Evolutionary conservation across 495 filamentous ascomycete species (phyloP), one percentile per base, ranked within the genome.

Genomic region (Penicillium flavigenum): DNA sequence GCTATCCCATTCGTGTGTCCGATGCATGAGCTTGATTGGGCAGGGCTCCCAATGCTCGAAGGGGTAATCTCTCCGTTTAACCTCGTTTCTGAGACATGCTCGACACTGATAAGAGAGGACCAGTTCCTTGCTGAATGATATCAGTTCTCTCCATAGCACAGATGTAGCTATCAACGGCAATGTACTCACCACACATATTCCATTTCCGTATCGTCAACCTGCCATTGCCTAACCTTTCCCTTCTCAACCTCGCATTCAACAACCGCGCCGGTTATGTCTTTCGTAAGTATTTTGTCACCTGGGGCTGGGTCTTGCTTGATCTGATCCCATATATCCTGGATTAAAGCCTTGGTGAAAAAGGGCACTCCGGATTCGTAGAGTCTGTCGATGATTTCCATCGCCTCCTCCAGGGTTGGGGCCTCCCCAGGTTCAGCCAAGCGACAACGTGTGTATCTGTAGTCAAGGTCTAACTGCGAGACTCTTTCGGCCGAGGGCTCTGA

Each of bases 311-410:
- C 26, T 4, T 47, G 53, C 11, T 62, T 56, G 14, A 58, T 56
- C 31, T 66, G 55, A 38, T 61, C 54, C 34, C 41, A 44, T n/a
- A 29, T 46, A 14, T 47, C 7, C 17, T 59, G 50, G 16, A 66
- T 61, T 3, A 19, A 22, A 1, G 46, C 43, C 42, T 66, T 66
- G 16, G 57, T 64, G 43, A 66, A 66, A 43, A 64, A 61, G 11
- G 61, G 61, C 7, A 54, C 47, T 5, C 62, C 58, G 1, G 58
- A 49, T 0, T 38, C 24, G 38, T 66, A 64, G 8, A 61, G 52
- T 32, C 50, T 16, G 20, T 66, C 61, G 27, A 64, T 58, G 3
- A 39, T 48, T n/a, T 47, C 60, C 16, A 53, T 34, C 0, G 55
- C 64, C 31, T 64, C 58, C 22, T 61, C 55, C 27, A 56, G 38